Conservation (phyloP, 2,329 filamentous ascomycete species). For the Aspergillus sp. region DNA sequence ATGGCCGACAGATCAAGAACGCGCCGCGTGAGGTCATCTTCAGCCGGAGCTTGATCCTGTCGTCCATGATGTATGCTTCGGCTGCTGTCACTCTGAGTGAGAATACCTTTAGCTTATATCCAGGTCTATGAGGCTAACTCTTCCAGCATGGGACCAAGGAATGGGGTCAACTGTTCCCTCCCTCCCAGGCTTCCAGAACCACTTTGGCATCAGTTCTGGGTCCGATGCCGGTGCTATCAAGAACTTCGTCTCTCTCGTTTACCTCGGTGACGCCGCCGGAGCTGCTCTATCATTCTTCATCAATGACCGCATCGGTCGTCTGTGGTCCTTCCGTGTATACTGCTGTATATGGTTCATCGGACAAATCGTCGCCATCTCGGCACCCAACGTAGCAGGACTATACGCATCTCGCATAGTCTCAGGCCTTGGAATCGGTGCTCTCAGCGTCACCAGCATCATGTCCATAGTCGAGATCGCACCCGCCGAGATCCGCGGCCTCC, state of each 20-base stretch:
- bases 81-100: neutral
- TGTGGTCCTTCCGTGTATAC: neutral
- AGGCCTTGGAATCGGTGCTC: slow-evolving; percentile 39
- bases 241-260: slow-evolving; percentile 1
- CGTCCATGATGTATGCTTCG: neutral
- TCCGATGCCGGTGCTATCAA: neutral
- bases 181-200: neutral
- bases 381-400: slow-evolving; percentile 27
- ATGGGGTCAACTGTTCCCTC: neutral
- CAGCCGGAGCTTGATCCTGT: neutral
- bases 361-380: slow-evolving; percentile 34
- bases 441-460: slow-evolving; percentile 82
- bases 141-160: slow-evolving; percentile 1
- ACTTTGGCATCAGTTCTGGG: neutral
- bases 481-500: slow-evolving; percentile 65
- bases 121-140: neutral
- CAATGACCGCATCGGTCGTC: neutral
- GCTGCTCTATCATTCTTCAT: neutral
- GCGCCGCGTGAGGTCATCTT: neutral
- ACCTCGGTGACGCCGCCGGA: neutral
- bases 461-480: slow-evolving; percentile 88
- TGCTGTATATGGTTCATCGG: slow-evolving; percentile 18
- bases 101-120: neutral
- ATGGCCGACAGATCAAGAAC: neutral
- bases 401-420: slow-evolving; percentile 34